phyloP scores from a whole-genome alignment of 2,329 filamentous ascomycete species.

The Acrodontium crateriforme region DNA sequence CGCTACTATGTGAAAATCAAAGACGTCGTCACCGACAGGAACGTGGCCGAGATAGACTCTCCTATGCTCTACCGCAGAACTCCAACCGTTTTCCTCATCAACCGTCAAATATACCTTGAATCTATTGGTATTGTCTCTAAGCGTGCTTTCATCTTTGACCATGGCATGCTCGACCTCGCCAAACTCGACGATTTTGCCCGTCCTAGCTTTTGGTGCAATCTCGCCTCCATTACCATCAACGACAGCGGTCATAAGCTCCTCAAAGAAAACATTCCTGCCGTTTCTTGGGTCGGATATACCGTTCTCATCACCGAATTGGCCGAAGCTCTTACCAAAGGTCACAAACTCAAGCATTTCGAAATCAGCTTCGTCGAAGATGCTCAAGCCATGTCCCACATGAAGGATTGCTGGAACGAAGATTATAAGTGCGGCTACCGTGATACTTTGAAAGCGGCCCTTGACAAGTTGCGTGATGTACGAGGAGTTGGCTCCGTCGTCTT shows the following conservation, averaged over 20 bases:
- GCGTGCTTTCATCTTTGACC: constrained; percentile 16
- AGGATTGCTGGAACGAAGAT: constrained; percentile 8
- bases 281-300: constrained; percentile 17
- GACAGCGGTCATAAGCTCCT: constrained; percentile 70
- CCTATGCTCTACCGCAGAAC: constrained; percentile 8
- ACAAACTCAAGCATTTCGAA: constrained; percentile 14
- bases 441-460: constrained; percentile 8
- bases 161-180: constrained; percentile 15
- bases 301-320: constrained; percentile 12
- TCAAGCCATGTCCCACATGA: constrained; percentile 14
- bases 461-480: constrained; percentile 8
- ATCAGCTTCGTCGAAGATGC: constrained; percentile 15
- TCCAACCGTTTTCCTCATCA: constrained; percentile 22
- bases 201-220: not conserved
- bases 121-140: constrained; percentile 14
- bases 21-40: constrained; percentile 2
- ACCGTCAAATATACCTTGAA: constrained; percentile 22
- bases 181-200: constrained; percentile 7
- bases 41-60: not conserved
- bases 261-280: constrained; percentile 5
- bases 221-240: constrained; percentile 53
- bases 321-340: constrained; percentile 10
- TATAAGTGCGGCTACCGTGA: constrained; percentile 17
- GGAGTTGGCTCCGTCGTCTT: constrained; percentile 13
- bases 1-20: constrained; percentile 10